These are phyloP conservation scores for Boletales sp. DNA, from an alignment of 768 basidiomycete species.

Conservation along the genomic window DNA sequence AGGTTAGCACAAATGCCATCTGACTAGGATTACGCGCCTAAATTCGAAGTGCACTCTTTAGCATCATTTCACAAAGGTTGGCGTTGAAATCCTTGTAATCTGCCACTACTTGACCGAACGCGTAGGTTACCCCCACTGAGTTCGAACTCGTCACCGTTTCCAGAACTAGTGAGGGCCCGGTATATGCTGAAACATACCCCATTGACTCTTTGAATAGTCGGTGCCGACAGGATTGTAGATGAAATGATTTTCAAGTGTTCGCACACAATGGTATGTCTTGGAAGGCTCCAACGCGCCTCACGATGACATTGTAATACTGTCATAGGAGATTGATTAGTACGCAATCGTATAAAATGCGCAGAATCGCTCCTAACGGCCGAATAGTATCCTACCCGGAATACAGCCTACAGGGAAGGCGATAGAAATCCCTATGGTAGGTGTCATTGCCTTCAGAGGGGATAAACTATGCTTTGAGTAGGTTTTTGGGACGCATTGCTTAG, in stretches of 20 bases:
- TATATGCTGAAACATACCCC: not conserved
- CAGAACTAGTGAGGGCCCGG: slow-evolving; percentile 31
- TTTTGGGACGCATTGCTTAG: not conserved
- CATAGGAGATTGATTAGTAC: slow-evolving; percentile 42
- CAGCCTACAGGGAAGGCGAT: slow-evolving; percentile 37
- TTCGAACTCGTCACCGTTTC: slow-evolving; percentile 40
- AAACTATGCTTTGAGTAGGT: slow-evolving; percentile 42
- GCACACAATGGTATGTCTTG: slow-evolving; percentile 32
- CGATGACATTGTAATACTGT: not conserved
- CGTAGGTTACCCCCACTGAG: slow-evolving; percentile 39
- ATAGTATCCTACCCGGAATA: slow-evolving; percentile 32
- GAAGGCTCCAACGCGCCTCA: not conserved
- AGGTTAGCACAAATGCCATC: slow-evolving; percentile 21
- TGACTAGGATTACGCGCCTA: not conserved
- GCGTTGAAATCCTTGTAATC: not conserved
- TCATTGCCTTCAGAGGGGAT: slow-evolving; percentile 47
- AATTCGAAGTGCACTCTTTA: slow-evolving; percentile 8
- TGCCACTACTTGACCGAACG: slow-evolving; percentile 3
- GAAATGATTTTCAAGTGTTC: slow-evolving; percentile 46
- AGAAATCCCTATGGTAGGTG: slow-evolving; percentile 40
- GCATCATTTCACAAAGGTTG: slow-evolving; percentile 37
- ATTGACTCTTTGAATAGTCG: slow-evolving; percentile 23
- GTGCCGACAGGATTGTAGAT: slow-evolving; percentile 43
- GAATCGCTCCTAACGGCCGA: slow-evolving; percentile 1
- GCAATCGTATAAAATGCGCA: slow-evolving; percentile 4